phyloP scores from a whole-genome alignment of 768 basidiomycete genomes.

The Rhodocollybia butyracea region DNA sequence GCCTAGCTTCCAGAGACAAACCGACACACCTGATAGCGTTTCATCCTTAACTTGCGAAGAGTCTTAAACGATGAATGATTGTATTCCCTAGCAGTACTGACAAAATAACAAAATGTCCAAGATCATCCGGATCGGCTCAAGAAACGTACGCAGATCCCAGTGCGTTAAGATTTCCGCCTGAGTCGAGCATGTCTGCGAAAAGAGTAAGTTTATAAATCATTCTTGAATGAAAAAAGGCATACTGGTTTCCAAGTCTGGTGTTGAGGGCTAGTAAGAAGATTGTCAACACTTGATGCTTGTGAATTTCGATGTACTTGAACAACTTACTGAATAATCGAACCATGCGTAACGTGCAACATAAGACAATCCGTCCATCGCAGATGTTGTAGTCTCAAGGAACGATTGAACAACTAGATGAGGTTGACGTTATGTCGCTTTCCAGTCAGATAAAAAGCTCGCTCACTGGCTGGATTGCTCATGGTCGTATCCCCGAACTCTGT shows the following conservation, averaged over 20 bases:
- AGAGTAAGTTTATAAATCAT: no score
- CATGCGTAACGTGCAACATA: conserved; percentile 17
- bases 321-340: conserved; percentile 16
- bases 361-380: conserved; percentile 9
- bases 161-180: background rate
- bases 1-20: no score
- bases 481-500: conserved; percentile 28
- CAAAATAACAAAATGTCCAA: no score
- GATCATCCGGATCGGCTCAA: no score
- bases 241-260: background rate
- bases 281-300: background rate
- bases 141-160: background rate
- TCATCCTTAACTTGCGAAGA: no score
- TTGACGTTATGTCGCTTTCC: no score
- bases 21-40: no score
- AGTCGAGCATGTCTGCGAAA: background rate
- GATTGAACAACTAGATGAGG: conserved; percentile 11
- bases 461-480: conserved; percentile 4
- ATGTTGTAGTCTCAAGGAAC: conserved; percentile 7
- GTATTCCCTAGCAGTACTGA: no score
- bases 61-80: no score
- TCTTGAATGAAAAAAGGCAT: background rate
- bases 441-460: no score
- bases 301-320: background rate
- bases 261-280: background rate